These are phyloP conservation scores for Agroathelia rolfsii DNA, from an alignment of 1,284 basidiomycete species.

Conservation along the genomic window DNA sequence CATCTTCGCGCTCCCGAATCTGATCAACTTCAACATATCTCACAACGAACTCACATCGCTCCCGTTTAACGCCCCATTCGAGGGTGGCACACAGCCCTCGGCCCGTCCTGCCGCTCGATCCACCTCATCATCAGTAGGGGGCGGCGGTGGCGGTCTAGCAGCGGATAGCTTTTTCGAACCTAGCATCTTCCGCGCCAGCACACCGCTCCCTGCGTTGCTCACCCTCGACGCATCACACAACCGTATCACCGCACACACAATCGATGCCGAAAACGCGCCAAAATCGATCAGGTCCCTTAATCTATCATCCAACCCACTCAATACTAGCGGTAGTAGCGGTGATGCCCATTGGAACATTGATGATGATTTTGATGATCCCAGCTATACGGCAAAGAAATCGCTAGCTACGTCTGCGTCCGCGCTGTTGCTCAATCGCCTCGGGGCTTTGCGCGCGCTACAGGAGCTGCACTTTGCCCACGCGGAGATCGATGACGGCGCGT, in stretches of 20 bases:
- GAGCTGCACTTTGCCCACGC: conserved; percentile 48
- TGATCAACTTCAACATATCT: conserved; percentile 57
- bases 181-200: conserved; percentile 45
- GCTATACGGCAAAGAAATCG: no score
- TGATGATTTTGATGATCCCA: no score
- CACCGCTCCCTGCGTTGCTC: conserved; percentile 53
- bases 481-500: conserved; percentile 48
- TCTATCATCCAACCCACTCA: conserved; percentile 46
- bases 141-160: conserved; percentile 17
- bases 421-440: conserved; percentile 37
- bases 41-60: conserved; percentile 54
- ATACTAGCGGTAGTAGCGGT: conserved; percentile 22
- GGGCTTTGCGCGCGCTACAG: conserved; percentile 39
- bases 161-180: conserved; percentile 55
- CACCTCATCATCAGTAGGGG: background rate
- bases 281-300: conserved; percentile 37
- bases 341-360: no score
- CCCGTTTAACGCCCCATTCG: conserved; percentile 53
- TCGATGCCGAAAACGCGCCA: conserved; percentile 42
- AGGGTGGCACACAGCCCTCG: conserved; percentile 16
- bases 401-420: conserved; percentile 19
- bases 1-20: conserved; percentile 56
- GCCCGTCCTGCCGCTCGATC: no score
- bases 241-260: conserved; percentile 38
- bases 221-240: conserved; percentile 57